Evolutionary conservation across 2,329 filamentous ascomycete species (phyloP).

Genomic region (Thermochaetoides dissita): DNA sequence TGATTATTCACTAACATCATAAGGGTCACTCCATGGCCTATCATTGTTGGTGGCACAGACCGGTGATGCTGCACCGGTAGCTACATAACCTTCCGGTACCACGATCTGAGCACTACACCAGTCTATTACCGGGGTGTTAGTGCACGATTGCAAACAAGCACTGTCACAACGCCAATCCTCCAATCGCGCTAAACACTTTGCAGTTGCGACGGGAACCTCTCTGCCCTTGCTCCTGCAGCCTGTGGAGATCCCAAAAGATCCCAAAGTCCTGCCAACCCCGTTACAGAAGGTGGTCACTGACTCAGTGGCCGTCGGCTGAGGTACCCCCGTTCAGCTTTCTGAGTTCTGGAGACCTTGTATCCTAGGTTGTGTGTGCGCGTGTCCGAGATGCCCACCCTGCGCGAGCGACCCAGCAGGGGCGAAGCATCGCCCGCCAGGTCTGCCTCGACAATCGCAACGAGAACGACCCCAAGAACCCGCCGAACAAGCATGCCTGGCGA

Average conservation of each 20-base stretch:
- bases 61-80: not conserved
- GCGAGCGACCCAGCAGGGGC: conserved; percentile 18
- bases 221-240: not conserved
- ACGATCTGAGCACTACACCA: conserved; percentile 1
- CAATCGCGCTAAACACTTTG: conserved; percentile 4
- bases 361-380: not conserved
- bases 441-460: conserved; percentile 4
- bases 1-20: no score
- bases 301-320: conserved; percentile 6
- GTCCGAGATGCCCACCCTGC: conserved; percentile 17
- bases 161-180: not conserved
- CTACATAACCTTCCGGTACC: not conserved
- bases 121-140: conserved; percentile 10
- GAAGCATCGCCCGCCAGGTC: conserved; percentile 15
- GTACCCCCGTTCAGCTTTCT: conserved; percentile 7
- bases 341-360: conserved; percentile 11
- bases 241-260: conserved; percentile 8
- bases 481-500: conserved; percentile 24
- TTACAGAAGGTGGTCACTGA: conserved; percentile 7
- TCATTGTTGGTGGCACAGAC: no score
- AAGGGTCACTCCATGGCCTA: no score
- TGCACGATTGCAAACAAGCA: conserved; percentile 3
- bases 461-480: conserved; percentile 11
- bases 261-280: no score
- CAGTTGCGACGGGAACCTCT: conserved; percentile 1